Evolutionary conservation across 257 asterid genomes (phyloP).

Genomic region (Solanum pinnatisectum): DNA sequence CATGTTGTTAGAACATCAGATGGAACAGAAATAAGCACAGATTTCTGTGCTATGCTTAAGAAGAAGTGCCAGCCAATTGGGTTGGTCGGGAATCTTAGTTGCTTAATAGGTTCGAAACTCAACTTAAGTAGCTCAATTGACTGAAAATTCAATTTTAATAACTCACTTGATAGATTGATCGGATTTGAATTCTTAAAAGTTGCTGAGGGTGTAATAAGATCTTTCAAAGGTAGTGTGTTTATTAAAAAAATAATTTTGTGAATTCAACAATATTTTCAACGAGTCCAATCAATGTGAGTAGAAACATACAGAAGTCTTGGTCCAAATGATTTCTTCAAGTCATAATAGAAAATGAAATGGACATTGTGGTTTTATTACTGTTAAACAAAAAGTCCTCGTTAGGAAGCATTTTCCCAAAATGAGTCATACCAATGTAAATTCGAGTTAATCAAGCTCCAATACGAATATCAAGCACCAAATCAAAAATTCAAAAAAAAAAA

Average conservation of each 20-base stretch:
- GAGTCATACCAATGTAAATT: not conserved
- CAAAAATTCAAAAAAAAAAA: too few species aligned
- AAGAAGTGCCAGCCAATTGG: not conserved
- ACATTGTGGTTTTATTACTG: not conserved
- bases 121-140: not conserved
- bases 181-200: not conserved
- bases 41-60: not conserved
- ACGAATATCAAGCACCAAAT: not conserved
- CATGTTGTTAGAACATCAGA: not conserved
- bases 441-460: too few species aligned
- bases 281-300: not conserved
- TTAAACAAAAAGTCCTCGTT: not conserved
- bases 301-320: not conserved
- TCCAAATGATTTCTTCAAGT: not conserved
- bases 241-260: rapidly evolving
- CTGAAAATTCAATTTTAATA: not conserved
- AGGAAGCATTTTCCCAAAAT: not conserved
- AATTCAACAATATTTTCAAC: too few species aligned
- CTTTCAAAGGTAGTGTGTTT: not conserved
- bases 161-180: not conserved
- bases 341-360: not conserved
- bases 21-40: not conserved
- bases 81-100: too few species aligned
- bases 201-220: not conserved
- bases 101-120: not conserved